Evolutionary conservation across 2,329 filamentous ascomycete genomes (phyloP).

Genomic region (Aureobasidium sp.): DNA sequence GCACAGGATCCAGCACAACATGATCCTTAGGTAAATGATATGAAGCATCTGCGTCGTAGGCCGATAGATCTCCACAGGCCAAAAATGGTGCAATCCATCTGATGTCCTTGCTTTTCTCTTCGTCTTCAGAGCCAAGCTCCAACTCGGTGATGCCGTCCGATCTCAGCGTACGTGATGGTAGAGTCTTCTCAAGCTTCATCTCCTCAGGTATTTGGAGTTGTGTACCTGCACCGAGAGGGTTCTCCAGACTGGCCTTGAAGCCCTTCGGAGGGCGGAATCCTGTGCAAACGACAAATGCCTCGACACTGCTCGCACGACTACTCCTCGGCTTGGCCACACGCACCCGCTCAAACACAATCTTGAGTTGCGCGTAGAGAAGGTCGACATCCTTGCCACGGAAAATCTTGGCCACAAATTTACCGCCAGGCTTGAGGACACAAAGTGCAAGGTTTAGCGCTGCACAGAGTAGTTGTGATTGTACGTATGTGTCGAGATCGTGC

Average conservation of each 20-base stretch:
- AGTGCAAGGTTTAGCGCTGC: slow-evolving; percentile 88
- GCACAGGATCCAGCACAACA: slow-evolving; percentile 81
- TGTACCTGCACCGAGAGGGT: slow-evolving; percentile 60
- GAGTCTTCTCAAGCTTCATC: slow-evolving; percentile 17
- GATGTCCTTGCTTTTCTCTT: slow-evolving; percentile 36
- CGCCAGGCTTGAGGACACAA: slow-evolving; percentile 84
- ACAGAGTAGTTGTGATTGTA: slow-evolving; percentile 91
- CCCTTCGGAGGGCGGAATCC: slow-evolving; percentile 74
- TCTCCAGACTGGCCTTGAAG: slow-evolving; percentile 67
- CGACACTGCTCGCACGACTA: slow-evolving; percentile 90
- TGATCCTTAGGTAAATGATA: slow-evolving; percentile 82
- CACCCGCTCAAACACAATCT: slow-evolving; percentile 80
- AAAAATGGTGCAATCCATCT: slow-evolving; percentile 93
- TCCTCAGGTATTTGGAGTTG: slow-evolving; percentile 33
- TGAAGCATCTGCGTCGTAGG: slow-evolving; percentile 92
- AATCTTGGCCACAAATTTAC: slow-evolving; percentile 96
- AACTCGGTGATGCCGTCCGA: slow-evolving; percentile 43
- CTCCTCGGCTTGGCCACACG: slow-evolving; percentile 89
- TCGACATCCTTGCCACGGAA: slow-evolving; percentile 95
- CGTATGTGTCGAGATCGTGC: slow-evolving; percentile 96
- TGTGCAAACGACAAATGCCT: slow-evolving; percentile 92
- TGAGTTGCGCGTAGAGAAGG: slow-evolving; percentile 85
- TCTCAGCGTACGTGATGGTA: slow-evolving; percentile 26
- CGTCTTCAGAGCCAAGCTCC: slow-evolving; percentile 39
- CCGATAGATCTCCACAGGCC: slow-evolving; percentile 90